These are phyloP conservation scores for Debaryomyces fabryi DNA, from an alignment of 1,139 yeast species.

Conservation along the genomic window DNA sequence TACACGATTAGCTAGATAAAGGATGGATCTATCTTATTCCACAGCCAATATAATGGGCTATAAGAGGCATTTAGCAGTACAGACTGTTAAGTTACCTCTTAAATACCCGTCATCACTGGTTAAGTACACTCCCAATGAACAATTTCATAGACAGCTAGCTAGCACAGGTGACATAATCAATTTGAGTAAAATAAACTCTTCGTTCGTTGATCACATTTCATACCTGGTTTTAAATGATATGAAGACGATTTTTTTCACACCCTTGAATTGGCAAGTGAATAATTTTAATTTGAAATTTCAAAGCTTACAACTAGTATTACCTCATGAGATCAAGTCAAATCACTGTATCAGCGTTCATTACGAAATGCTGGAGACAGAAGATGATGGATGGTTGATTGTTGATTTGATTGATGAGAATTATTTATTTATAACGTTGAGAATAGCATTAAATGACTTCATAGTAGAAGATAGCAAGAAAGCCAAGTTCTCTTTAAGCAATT, in stretches of 20 bases:
- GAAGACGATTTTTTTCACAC: slow-evolving; percentile 34
- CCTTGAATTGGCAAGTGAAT: slow-evolving; percentile 27
- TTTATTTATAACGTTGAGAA: slow-evolving; percentile 36
- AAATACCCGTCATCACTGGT: slow-evolving; percentile 23
- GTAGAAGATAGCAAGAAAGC: slow-evolving; percentile 15
- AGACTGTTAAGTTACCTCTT: slow-evolving; percentile 33
- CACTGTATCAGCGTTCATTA: slow-evolving; percentile 26
- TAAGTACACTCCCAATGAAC: slow-evolving; percentile 22
- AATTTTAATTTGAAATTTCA: slow-evolving; percentile 30
- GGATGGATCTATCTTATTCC: slow-evolving; percentile 24
- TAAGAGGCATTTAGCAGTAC: slow-evolving; percentile 24
- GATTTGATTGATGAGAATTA: slow-evolving; percentile 33
- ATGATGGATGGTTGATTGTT: slow-evolving; percentile 22
- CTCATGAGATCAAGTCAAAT: slow-evolving; percentile 34
- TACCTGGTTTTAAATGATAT: slow-evolving; percentile 34
- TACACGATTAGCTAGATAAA: background rate
- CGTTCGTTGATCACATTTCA: slow-evolving; percentile 28
- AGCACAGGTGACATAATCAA: slow-evolving; percentile 28
- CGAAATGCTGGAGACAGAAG: slow-evolving; percentile 7
- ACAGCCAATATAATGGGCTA: slow-evolving; percentile 30
- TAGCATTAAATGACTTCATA: slow-evolving; percentile 36
- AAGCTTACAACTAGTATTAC: slow-evolving; percentile 32
- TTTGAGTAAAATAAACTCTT: slow-evolving; percentile 17
- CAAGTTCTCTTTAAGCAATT: slow-evolving; percentile 29
- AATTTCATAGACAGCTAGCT: slow-evolving; percentile 26